A percentile compares a stretch with the other conserved stretches of the same genome.
Conservation (phyloP, 1,284 basidiomycete species). For the Cryptococcus amylolentus region DNA sequence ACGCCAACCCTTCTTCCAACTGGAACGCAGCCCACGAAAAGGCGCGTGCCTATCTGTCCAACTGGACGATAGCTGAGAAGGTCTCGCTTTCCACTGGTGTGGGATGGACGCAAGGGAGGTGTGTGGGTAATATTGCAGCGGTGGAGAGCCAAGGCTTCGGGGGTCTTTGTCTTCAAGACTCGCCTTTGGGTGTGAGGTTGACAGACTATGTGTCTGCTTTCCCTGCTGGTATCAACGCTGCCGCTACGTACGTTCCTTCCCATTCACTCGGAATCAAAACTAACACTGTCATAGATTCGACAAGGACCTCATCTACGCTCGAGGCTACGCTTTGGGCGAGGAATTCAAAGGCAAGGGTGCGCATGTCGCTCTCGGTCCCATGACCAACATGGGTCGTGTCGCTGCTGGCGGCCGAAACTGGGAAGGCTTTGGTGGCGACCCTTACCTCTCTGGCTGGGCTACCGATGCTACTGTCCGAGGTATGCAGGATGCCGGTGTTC, state of each 20-base stretch:
- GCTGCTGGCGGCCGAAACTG: conserved; percentile 72
- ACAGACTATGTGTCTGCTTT: conserved; percentile 64
- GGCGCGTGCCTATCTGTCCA: conserved; percentile 43
- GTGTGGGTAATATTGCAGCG: conserved; percentile 65
- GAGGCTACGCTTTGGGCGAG: conserved; percentile 69
- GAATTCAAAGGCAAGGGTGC: conserved; percentile 79
- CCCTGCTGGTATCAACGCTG: conserved; percentile 69
- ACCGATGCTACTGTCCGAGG: conserved; percentile 72
- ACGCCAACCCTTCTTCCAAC: conserved; percentile 7
- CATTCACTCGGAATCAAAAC: background rate
- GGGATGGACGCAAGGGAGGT: conserved; percentile 52
- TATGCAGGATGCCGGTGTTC: conserved; percentile 68
- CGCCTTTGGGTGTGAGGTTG: conserved; percentile 59
- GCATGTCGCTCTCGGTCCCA: conserved; percentile 61
- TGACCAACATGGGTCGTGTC: conserved; percentile 56
- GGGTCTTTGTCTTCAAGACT: conserved; percentile 63
- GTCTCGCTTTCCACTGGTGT: conserved; percentile 51
- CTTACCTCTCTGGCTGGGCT: conserved; percentile 64
- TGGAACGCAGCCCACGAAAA: conserved; percentile 36
- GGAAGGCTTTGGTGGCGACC: conserved; percentile 71
- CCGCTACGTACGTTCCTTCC: conserved; percentile 57
- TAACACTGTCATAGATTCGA: conserved; percentile 56
- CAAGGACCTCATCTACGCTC: conserved; percentile 64
- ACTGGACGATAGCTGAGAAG: conserved; percentile 53
- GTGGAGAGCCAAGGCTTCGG: conserved; percentile 62